Base-by-base conservation (phyloP, 192 early-diverging fungal species). In the Coemansia sp. region DNA sequence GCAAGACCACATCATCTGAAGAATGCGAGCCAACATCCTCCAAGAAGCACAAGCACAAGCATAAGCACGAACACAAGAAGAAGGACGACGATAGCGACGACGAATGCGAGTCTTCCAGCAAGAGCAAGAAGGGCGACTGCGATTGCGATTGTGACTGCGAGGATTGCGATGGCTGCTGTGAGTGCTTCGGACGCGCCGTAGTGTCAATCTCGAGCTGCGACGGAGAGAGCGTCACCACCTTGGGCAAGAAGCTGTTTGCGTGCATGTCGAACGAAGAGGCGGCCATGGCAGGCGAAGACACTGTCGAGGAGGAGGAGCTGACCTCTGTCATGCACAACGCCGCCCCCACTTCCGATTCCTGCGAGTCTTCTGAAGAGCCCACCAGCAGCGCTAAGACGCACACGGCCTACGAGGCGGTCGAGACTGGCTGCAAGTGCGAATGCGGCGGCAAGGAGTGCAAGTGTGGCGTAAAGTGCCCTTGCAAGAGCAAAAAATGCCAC, bases 161-260 rank as follows among this genome's bases (percentile, higher is more conserved):
- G 14, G 68, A 59, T 0, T 60, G 59, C 39, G 56, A 57, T 22
- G 66, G 67, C 15, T 60, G 49, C 4, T 60, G 59, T 43, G 56
- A 72, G 60, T 81, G 77, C 64, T 80, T 74, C 37, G 77, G 68
- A 3, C 62, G 77, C 9, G 77, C 77, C 0, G 72, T 74, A 14
- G 57, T 80, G 24, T 74, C 77, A 0, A 43, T 80, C 32, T 46
- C 62, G 41, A 74, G 65, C 58, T 64, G 64, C 19, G 68, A 66
- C 42, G 65, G 58, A 22, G 72, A 74, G 17, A 37, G 15, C 24
- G 72, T 71, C 2, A 57, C 68, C 11, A 80, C 77, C 1, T 36
- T 80, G 22, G 77, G 77, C 68, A 74, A 80, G 72, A 66, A 71
- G 35, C 41, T 80, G 51, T 74, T 49, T 63, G 71, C 65, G 17